Evolutionary conservation across 768 basidiomycete genomes (phyloP), one percentile per base, ranked within the genome.

Genomic region (Neoboletus magnificus): DNA sequence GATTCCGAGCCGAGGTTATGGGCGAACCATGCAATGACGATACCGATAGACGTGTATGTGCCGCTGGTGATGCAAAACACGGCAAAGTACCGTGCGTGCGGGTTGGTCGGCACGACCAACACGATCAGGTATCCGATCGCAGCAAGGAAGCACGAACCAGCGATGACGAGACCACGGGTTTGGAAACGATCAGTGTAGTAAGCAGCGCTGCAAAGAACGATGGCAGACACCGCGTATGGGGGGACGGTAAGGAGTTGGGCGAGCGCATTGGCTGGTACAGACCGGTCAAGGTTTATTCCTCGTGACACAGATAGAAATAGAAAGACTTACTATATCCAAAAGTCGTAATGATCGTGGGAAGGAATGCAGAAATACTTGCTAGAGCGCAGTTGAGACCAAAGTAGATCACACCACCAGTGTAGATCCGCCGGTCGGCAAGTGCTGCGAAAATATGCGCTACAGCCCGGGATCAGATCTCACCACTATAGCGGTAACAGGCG

Each of bases 1-100:
- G 85, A 84, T 62, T 91, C 89, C 0, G 88, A 89, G 4, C 87
- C 88, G 8, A 89, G 77, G 61, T 89, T 91, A 62, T 89, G 87
- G 4, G 85, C 81, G 60, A 85, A 89, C 90, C 89, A 91, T 4
- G 88, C 86, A 51, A 91, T 84, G 37, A 82, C 79, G 6, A 89
- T 69, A 1, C 87, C 89, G 59, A 91, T 89, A 1, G 82, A 80
- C 0, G 87, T 85, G 60, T 91, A 91, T 1, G 87, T 91, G 37
- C 88, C 88, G 50, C 83, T 80, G 0, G 85, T 85, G 59, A 91
- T 84, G 59, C 85, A 87, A 70, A 90, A 89, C 12, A 82, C 84
- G 12, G 87, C 86, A 62, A 91, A 91, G 63, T 91, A 92, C 23
- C 82, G 78, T n/a, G 77, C 86, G 35, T 82, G 83, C 15, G 75